Evolutionary conservation across 2,329 filamentous ascomycete genomes (phyloP), one percentile per base, ranked within the genome.

Genomic region (Zymoseptoria brevis): DNA sequence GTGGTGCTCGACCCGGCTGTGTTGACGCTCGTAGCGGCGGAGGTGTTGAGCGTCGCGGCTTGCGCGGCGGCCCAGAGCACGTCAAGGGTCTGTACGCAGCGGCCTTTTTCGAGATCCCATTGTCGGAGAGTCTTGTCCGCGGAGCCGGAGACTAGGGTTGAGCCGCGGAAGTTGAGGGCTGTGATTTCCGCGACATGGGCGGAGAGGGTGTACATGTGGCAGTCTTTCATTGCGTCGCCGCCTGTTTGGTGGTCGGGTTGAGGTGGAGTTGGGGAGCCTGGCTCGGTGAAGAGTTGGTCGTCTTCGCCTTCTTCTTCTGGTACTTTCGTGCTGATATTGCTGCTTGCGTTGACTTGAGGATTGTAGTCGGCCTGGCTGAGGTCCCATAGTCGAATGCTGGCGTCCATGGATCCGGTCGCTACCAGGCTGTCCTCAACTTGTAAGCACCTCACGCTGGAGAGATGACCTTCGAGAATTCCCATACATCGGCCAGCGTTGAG

Each of bases 1-100:
- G 52, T 19, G 13, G 35, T 45, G 35, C 35, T 45, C 6, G 35
- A 45, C 29, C 55, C 49, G 52, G 21, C 45, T 16, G 58, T 59
- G 35, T 58, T 41, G 22, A 61, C 24, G 21, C 61, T 53, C 11
- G 62, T 54, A 13, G 22, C 29, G n/a, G 51, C 22, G 16, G 51
- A 24, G 11, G 57, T 57, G n/a, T 71, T 69, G 57, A 89, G 81
- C 4, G 83, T 86, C 13, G 64, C 64, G 11, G 90, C 90, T 76
- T 96, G 92, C 2, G 94, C 92, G 4, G 94, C 92, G 8, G 94
- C 94, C 94, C 94, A 99, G 73, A 99, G 88, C 6, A 99, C 93
- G 75, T 99, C 94, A 54, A 99, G 80, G 2, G 94, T 99, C 75
- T 99, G 94, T 57, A 99, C 89, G 74, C 94, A 97, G 54, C 94